Base-by-base conservation (phyloP, 768 basidiomycete species). In the Amanita subjunquillea region DNA sequence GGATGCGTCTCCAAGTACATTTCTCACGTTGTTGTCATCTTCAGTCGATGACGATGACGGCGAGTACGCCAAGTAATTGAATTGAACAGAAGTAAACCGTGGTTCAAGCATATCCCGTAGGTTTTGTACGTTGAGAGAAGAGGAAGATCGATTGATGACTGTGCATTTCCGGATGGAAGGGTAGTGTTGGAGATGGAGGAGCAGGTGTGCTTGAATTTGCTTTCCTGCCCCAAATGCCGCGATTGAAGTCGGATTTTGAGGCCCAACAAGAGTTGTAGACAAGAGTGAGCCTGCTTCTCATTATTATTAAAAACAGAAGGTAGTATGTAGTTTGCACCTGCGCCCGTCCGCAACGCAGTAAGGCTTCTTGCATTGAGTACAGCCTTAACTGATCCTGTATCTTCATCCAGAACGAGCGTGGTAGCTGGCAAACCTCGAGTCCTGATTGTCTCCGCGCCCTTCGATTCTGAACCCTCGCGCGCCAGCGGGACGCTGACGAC, bases 261-360 rank as follows among this genome's bases (percentile, higher is more conserved):
- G 66, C 1, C 74, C 66, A 10, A 86, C 71, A 2, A 87, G 66
- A 10, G 67, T 75, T 0, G 79, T 79, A 1, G 87, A 84, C 3
- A 89, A 73, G 3, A 85, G 65, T 0, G 87, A 90, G 29, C 83
- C 87, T 88, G 55, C 45, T 12, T 36, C 7, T 4, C 37, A 38
- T 45, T 25, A 53, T 30, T n/a, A 5, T 39, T 17, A 17, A 10
- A 29, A 17, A 17, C 17, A 78, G 73, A 2, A 75, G 69, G 57
- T 80, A 87, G 29, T 3, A 25, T 74, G 71, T 8, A 25, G 20
- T 23, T 40, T 65, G 27, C 55, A 85, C 90, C 87, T 56, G 87
- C 87, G 48, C 90, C 90, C 53, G 87, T 95, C 39, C 91, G 67
- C 29, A 91, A 65, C 4, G 91, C 86, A 1, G 92, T 94, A 58